These are phyloP conservation scores for Russula lepida DNA, from an alignment of 768 basidiomycete genomes.

Conservation along the genomic window DNA sequence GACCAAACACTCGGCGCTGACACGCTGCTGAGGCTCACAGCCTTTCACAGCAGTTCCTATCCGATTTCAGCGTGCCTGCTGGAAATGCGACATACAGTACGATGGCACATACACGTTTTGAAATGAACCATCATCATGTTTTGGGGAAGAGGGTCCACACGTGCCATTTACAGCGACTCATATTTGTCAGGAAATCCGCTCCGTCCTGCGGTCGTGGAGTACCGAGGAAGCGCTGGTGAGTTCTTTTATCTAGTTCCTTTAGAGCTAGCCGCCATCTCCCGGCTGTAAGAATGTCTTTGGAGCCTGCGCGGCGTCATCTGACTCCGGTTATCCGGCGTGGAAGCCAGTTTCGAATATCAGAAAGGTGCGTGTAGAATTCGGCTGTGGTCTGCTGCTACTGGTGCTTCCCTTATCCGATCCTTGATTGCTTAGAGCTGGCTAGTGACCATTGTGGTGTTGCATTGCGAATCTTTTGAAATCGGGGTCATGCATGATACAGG, in stretches of 20 bases:
- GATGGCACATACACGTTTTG: neutral
- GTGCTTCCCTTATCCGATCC: neutral
- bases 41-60: neutral
- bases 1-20: conserved; percentile 1
- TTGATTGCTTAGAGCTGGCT: neutral
- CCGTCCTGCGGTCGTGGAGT: conserved; percentile 5
- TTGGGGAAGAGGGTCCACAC: conserved; percentile 9
- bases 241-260: conserved; percentile 1
- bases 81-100: neutral
- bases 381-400: neutral
- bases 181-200: neutral
- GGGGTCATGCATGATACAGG: neutral
- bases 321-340: neutral
- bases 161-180: neutral
- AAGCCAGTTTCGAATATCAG: conserved; percentile 12
- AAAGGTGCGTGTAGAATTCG: neutral
- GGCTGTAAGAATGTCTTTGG: neutral
- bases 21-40: neutral
- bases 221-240: neutral
- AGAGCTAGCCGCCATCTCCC: neutral
- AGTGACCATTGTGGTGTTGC: too few species aligned
- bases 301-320: neutral
- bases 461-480: neutral
- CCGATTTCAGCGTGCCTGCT: neutral
- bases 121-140: neutral